These are phyloP conservation scores for Trametes gibbosa DNA, from an alignment of 768 basidiomycete species.

Conservation along the genomic window DNA sequence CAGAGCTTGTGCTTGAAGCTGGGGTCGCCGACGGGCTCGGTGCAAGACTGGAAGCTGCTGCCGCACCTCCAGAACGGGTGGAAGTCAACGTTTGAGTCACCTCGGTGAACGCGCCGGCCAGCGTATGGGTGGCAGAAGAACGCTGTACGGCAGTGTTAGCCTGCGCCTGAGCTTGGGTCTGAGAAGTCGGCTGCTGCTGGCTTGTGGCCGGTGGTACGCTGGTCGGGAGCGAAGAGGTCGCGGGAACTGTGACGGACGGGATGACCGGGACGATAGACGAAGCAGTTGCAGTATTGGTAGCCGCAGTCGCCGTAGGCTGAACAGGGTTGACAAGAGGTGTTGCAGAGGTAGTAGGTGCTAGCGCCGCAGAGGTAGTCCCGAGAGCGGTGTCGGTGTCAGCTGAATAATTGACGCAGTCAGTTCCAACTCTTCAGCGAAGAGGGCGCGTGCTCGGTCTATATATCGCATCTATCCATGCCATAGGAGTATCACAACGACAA, in stretches of 20 bases:
- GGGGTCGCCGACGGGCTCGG: conserved; percentile 7
- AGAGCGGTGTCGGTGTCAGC: background rate
- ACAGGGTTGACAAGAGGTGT: background rate
- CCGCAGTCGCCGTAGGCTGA: background rate
- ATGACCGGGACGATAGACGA: background rate
- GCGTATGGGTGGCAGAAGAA: background rate
- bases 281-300: background rate
- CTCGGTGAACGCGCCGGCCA: background rate
- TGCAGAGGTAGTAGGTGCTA: background rate
- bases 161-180: background rate
- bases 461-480: too few relatives aligned
- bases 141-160: background rate
- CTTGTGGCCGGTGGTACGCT: background rate
- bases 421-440: background rate
- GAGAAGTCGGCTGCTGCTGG: background rate
- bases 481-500: too few relatives aligned
- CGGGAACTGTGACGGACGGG: background rate
- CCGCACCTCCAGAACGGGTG: background rate
- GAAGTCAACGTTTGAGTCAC: conserved; percentile 6
- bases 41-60: background rate
- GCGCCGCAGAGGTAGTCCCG: background rate
- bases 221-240: background rate
- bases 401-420: background rate
- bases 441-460: too few relatives aligned
- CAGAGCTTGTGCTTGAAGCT: conserved; percentile 17